phyloP scores from a whole-genome alignment of 768 basidiomycete genomes.

The Mrakia frigida region DNA sequence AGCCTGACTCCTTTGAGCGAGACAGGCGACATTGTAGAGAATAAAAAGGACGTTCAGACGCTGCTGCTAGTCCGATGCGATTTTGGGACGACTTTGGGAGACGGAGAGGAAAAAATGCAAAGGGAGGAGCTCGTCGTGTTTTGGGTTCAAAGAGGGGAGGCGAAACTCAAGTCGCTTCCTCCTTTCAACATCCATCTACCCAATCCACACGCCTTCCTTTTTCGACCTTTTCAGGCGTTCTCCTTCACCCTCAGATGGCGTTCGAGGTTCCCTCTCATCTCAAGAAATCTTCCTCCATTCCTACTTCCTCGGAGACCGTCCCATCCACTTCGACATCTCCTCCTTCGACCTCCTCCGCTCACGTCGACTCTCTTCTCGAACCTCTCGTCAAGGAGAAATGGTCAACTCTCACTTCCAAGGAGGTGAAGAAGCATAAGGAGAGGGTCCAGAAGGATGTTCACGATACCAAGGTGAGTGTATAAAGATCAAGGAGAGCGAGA shows the following conservation, averaged over 20 bases:
- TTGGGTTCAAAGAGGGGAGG: too few relatives aligned
- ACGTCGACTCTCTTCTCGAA: constrained; percentile 19
- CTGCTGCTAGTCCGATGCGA: too few relatives aligned
- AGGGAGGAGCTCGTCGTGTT: too few relatives aligned
- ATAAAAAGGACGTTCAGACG: too few relatives aligned
- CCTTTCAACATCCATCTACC: neutral
- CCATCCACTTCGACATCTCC: neutral
- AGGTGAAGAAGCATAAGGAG: constrained; percentile 9
- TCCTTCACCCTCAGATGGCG: constrained; percentile 9
- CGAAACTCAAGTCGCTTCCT: too few relatives aligned
- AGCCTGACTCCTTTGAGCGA: too few relatives aligned
- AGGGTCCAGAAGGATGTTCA: constrained; percentile 15
- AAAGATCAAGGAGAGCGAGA: neutral
- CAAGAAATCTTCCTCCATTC: neutral
- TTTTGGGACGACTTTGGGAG: too few relatives aligned
- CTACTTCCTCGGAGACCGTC: neutral
- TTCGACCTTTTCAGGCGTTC: neutral
- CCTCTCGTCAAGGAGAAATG: constrained; percentile 17
- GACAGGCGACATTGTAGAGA: too few relatives aligned
- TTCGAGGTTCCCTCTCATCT: constrained; percentile 31
- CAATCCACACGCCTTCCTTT: neutral
- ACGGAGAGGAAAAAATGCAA: too few relatives aligned
- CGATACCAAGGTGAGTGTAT: constrained; percentile 15
- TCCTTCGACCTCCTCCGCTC: constrained; percentile 5
- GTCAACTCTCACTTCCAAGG: constrained; percentile 1